Evolutionary conservation across 768 basidiomycete genomes (phyloP).

Genomic region (Coprinopsis sp.): DNA sequence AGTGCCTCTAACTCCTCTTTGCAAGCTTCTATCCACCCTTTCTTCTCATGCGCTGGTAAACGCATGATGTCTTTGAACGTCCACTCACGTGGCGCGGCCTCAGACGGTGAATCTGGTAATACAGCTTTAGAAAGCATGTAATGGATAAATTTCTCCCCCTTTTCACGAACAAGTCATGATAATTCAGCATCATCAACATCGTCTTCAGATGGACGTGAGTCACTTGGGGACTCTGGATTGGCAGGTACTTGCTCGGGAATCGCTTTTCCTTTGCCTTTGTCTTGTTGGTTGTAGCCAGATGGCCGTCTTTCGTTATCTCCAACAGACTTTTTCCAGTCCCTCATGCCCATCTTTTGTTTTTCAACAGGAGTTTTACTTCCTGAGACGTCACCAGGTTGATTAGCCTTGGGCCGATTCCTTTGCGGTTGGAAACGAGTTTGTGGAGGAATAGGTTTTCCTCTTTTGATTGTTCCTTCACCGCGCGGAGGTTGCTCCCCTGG

Average conservation of each 20-base stretch:
- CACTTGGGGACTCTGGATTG: neutral
- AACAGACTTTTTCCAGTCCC: no score
- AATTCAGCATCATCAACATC: neutral
- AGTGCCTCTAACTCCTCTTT: slow-evolving; percentile 9
- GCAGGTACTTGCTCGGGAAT: neutral
- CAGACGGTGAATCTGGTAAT: neutral
- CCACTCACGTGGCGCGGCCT: slow-evolving; percentile 1
- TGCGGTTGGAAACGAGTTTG: no score
- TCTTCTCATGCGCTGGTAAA: neutral
- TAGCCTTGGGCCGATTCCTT: no score
- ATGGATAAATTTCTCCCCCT: slow-evolving; percentile 1
- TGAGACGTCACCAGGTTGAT: no score
- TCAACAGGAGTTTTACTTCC: no score
- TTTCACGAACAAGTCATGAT: neutral
- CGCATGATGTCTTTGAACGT: neutral
- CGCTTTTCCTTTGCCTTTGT: no score
- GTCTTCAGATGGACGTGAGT: neutral
- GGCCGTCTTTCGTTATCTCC: no score
- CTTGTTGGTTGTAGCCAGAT: no score
- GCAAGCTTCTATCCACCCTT: slow-evolving; percentile 7
- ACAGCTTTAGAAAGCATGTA: slow-evolving; percentile 6
- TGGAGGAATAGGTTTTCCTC: no score
- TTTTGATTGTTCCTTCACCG: no score
- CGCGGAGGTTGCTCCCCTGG: no score
- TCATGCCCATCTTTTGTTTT: no score